Evolutionary conservation across 768 basidiomycete species (phyloP).

Genomic region (Artomyces pyxidatus): DNA sequence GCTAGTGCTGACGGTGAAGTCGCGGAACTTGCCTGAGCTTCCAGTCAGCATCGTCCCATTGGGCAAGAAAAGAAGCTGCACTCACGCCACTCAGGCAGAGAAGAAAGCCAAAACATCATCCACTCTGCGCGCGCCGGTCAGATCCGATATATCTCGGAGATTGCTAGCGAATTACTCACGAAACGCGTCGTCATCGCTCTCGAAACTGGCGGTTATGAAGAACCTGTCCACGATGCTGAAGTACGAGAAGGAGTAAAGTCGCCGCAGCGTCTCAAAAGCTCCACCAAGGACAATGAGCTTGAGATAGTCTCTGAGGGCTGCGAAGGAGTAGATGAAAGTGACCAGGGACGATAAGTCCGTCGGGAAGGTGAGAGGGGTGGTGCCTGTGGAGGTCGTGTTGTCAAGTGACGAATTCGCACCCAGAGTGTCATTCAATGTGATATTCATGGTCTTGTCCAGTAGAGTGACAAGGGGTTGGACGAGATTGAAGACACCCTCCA

Average conservation of each 20-base stretch:
- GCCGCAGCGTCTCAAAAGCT: slow-evolving; percentile 48
- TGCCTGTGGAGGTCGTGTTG: no score
- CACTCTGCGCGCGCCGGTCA: slow-evolving; percentile 36
- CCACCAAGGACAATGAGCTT: slow-evolving; percentile 58
- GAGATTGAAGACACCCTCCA: no score
- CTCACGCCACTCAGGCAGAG: slow-evolving; percentile 52
- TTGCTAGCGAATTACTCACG: slow-evolving; percentile 30
- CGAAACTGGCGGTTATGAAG: slow-evolving; percentile 55
- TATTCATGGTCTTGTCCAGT: no score
- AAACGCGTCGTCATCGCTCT: slow-evolving; percentile 49
- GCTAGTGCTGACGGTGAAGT: slow-evolving; percentile 42
- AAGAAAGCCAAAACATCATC: slow-evolving; percentile 64
- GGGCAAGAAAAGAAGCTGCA: background rate
- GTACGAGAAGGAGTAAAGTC: slow-evolving; percentile 37
- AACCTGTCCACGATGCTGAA: slow-evolving; percentile 38
- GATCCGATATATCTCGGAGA: slow-evolving; percentile 1
- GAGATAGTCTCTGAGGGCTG: slow-evolving; percentile 54
- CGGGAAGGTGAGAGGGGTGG: no score
- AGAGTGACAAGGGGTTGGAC: no score
- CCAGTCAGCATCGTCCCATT: background rate
- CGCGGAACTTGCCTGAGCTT: slow-evolving; percentile 31
- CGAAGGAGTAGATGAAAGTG: slow-evolving; percentile 40
- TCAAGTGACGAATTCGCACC: no score
- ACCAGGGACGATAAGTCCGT: slow-evolving; percentile 29
- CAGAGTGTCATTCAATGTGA: no score